Evolutionary conservation across 768 basidiomycete species (phyloP).

Genomic region (Lactarius hengduanensis): DNA sequence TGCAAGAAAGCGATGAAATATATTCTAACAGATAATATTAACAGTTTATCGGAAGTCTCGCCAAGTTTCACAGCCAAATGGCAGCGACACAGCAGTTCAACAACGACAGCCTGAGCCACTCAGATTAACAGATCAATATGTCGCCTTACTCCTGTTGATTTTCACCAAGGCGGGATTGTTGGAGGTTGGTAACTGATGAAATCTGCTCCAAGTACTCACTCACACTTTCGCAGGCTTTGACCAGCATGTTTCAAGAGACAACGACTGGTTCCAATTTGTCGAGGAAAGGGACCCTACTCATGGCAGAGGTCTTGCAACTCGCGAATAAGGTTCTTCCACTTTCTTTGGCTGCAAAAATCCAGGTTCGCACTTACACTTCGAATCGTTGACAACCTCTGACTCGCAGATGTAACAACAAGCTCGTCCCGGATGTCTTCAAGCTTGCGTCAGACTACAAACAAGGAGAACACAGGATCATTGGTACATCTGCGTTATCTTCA

Average conservation of each 20-base stretch:
- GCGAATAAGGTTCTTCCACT: slow-evolving; percentile 85
- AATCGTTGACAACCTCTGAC: not conserved
- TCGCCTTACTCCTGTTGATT: slow-evolving; percentile 79
- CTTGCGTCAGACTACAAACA: slow-evolving; percentile 81
- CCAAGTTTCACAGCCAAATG: slow-evolving; percentile 26
- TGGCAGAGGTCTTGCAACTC: slow-evolving; percentile 89
- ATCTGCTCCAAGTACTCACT: not conserved
- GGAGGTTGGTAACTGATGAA: slow-evolving; percentile 55
- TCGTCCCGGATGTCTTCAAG: slow-evolving; percentile 80
- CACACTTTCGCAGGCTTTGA: slow-evolving; percentile 61
- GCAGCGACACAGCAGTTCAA: slow-evolving; percentile 36
- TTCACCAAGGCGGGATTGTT: slow-evolving; percentile 85
- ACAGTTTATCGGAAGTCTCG: slow-evolving; percentile 55
- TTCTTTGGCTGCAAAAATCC: slow-evolving; percentile 76
- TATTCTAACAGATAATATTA: not conserved
- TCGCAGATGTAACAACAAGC: slow-evolving; percentile 41
- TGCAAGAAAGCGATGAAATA: not conserved
- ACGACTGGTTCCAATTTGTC: slow-evolving; percentile 69
- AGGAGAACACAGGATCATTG: slow-evolving; percentile 76
- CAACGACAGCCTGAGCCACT: slow-evolving; percentile 51
- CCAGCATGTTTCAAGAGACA: slow-evolving; percentile 80
- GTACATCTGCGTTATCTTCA: slow-evolving; percentile 78
- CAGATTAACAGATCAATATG: slow-evolving; percentile 90
- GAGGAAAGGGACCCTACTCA: slow-evolving; percentile 85
- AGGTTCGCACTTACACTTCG: slow-evolving; percentile 46